Conservation (phyloP, 2,329 filamentous ascomycete species). For the Torrubiellomyces zombiae region DNA sequence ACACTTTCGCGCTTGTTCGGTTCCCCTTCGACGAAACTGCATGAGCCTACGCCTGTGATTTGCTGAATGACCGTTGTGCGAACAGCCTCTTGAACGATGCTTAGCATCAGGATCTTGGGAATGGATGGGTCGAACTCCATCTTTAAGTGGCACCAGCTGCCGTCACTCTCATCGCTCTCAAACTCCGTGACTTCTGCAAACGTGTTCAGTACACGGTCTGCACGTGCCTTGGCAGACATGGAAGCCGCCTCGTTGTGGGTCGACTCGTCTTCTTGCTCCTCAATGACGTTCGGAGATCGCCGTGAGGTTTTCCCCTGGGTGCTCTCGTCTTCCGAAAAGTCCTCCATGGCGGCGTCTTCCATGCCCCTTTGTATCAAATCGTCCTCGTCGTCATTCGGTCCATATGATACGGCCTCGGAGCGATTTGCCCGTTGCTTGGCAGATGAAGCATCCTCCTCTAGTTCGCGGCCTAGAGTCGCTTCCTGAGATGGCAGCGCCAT, state of each 20-base stretch:
- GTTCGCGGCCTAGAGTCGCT: slow-evolving; percentile 15
- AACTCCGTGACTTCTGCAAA: slow-evolving; percentile 58
- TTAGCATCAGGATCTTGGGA: slow-evolving; percentile 86
- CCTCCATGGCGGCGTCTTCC: slow-evolving; percentile 41
- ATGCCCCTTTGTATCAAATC: slow-evolving; percentile 52
- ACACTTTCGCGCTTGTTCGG: slow-evolving; percentile 29
- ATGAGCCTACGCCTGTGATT: slow-evolving; percentile 59
- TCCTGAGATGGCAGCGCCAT: slow-evolving; percentile 22
- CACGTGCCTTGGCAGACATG: slow-evolving; percentile 30
- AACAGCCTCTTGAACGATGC: slow-evolving; percentile 69
- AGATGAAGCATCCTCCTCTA: slow-evolving; percentile 58
- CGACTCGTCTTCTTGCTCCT: slow-evolving; percentile 19
- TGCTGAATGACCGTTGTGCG: slow-evolving; percentile 72
- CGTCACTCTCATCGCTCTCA: slow-evolving; percentile 58
- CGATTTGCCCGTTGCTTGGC: slow-evolving; percentile 63
- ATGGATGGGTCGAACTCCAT: slow-evolving; percentile 66
- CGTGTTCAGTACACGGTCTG: slow-evolving; percentile 46
- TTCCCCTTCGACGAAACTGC: slow-evolving; percentile 41
- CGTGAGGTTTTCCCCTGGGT: slow-evolving; percentile 31
- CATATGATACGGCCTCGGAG: slow-evolving; percentile 71
- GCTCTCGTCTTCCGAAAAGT: slow-evolving; percentile 36
- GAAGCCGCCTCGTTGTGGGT: slow-evolving; percentile 21
- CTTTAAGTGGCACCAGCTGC: slow-evolving; percentile 63
- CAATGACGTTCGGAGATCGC: slow-evolving; percentile 6
- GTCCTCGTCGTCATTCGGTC: slow-evolving; percentile 84